Conservation (phyloP, 768 basidiomycete species). For the Vishniacozyma victoriae region DNA sequence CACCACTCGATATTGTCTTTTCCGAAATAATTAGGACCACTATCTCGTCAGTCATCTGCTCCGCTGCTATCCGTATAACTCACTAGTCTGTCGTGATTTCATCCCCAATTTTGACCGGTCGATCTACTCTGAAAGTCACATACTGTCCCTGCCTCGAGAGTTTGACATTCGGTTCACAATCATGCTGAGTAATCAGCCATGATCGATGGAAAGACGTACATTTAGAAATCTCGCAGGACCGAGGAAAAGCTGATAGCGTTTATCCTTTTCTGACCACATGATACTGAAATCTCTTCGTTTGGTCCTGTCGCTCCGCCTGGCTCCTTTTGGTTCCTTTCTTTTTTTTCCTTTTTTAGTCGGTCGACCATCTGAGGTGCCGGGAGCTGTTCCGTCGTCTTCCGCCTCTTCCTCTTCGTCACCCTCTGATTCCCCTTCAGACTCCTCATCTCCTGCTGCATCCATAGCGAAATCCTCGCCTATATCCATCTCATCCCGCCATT, state of each 20-base stretch:
- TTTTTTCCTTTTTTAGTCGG: slow-evolving; percentile 1
- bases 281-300: slow-evolving; percentile 43
- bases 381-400: slow-evolving; percentile 1
- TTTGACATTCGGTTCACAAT: slow-evolving; percentile 44
- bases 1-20: slow-evolving; percentile 39
- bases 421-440: slow-evolving; percentile 6
- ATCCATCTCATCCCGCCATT: slow-evolving; percentile 36
- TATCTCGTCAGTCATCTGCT: too few relatives aligned
- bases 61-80: too few relatives aligned
- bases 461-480: slow-evolving; percentile 30
- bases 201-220: slow-evolving; percentile 20
- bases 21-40: slow-evolving; percentile 38
- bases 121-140: slow-evolving; percentile 39
- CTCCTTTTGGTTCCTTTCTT: slow-evolving; percentile 8
- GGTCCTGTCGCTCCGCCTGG: slow-evolving; percentile 31
- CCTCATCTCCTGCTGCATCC: slow-evolving; percentile 17
- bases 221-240: slow-evolving; percentile 46
- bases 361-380: slow-evolving; percentile 1
- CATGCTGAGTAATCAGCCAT: slow-evolving; percentile 25
- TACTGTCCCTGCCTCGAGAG: slow-evolving; percentile 37
- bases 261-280: slow-evolving; percentile 39
- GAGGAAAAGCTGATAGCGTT: slow-evolving; percentile 42
- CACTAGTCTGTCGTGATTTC: slow-evolving; percentile 45
- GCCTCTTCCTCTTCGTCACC: background rate
- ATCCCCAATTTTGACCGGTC: slow-evolving; percentile 37